Evolutionary conservation across 345 rosid genomes (phyloP), one percentile per base, ranked within the genome.

Genomic region (Eucalyptus albens): DNA sequence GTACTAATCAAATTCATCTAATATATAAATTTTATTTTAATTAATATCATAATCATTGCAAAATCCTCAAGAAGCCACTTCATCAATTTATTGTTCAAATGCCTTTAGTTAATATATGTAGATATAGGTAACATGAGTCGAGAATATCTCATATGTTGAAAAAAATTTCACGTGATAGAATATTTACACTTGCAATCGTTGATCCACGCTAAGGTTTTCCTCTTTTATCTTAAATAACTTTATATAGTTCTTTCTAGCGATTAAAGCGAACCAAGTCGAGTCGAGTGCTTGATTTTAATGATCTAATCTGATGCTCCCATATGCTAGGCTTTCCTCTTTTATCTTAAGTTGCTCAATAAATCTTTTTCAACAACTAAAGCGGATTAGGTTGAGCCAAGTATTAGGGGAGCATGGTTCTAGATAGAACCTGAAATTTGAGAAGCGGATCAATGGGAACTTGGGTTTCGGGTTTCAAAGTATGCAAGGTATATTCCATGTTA

Each of bases 401-500:
- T 27, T 56, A 56, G 29, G 56, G 56, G 56, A 51, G 22, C 9
- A 51, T 51, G 22, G 56, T 7, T 51, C 22, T 7, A 51, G 22
- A 51, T 51, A 51, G 56, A 51, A 51, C 22, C 22, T 51, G 1
- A 51, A 51, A 51, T 51, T 0, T 51, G 9, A 51, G 4, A 51
- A 17, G 9, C 0, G 9, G 56, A 51, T 51, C 0, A 3, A 0
- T 17, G 4, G 22, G 56, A 51, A 51, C 56, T 0, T 51, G 22
- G 9, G 56, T 51, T 51, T 1, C 1, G 4, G 4, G 24, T 53
- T 53, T 53, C 24, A 53, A 7, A 16, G 15, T 49, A 13, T 49
- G 50, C 2, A 49, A 1, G 24, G 10, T 53, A 53, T 2, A 53
- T 53, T 53, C 4, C 4, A 53, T 1, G 24, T 53, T 53, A 1